Evolutionary conservation across 768 basidiomycete genomes (phyloP).

Genomic region (Cubamyces lactineus): DNA sequence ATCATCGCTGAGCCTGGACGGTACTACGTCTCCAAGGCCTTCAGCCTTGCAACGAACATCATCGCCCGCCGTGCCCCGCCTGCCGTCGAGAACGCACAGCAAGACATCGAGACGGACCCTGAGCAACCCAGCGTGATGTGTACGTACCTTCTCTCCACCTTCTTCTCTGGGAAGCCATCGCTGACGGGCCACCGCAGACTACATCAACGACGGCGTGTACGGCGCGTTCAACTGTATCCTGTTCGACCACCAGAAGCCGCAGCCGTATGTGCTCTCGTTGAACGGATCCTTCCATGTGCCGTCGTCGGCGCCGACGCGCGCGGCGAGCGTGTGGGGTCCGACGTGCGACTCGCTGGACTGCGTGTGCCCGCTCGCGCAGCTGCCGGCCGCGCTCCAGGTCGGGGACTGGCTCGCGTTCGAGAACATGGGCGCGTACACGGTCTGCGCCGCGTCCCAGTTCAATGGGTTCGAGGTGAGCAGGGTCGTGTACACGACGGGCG

Average conservation of each 20-base stretch:
- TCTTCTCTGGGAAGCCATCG: background rate
- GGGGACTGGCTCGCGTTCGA: constrained; percentile 99
- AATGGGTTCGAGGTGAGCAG: constrained; percentile 86
- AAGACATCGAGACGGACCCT: constrained; percentile 31
- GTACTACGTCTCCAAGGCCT: constrained; percentile 91
- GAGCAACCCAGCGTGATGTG: constrained; percentile 82
- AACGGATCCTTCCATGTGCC: constrained; percentile 65
- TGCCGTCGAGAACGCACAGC: constrained; percentile 34
- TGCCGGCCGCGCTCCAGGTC: constrained; percentile 74
- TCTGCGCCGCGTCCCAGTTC: constrained; percentile 95
- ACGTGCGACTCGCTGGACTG: constrained; percentile 98
- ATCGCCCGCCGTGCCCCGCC: constrained; percentile 82
- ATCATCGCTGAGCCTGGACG: constrained; percentile 96
- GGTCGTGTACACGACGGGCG: constrained; percentile 77
- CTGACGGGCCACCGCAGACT: constrained; percentile 59
- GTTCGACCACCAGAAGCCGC: constrained; percentile 85
- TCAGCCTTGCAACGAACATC: constrained; percentile 90
- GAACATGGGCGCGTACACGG: constrained; percentile 99
- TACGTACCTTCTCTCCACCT: constrained; percentile 49
- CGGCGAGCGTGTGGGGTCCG: constrained; percentile 93
- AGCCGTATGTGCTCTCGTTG: constrained; percentile 80
- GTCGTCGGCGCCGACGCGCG: constrained; percentile 44
- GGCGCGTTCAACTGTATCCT: constrained; percentile 96
- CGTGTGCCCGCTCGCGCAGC: constrained; percentile 64
- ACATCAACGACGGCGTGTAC: constrained; percentile 99